These are phyloP conservation scores for Nannochloris sp. DNA, from an alignment of 139 green algal genomes.

Conservation along the genomic window DNA sequence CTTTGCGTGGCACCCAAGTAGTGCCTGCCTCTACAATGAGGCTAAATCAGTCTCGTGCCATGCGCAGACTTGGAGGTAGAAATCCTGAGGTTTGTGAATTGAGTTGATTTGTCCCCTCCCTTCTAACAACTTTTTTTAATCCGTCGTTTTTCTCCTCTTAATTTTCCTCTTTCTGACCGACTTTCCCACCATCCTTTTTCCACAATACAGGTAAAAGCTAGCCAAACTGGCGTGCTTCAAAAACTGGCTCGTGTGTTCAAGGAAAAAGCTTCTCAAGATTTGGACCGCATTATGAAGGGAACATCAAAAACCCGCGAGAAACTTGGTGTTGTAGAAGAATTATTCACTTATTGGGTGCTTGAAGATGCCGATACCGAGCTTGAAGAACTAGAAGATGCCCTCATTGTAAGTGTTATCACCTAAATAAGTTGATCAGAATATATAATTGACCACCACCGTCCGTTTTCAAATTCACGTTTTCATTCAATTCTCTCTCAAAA, in stretches of 20 bases:
- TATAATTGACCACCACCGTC: not conserved
- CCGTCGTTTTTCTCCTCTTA: not conserved
- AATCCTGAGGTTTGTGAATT: no score
- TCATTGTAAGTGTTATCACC: constrained; percentile 57
- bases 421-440: not conserved
- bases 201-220: not conserved
- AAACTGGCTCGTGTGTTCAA: constrained; percentile 81
- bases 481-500: not conserved
- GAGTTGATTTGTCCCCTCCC: no score
- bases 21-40: no score
- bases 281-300: constrained; percentile 82
- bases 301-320: constrained; percentile 83
- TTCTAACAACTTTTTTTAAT: not conserved
- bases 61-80: not conserved
- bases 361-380: constrained; percentile 84
- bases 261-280: constrained; percentile 83
- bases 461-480: not conserved
- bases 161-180: not conserved
- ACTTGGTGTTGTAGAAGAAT: constrained; percentile 90
- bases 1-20: no score
- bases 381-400: constrained; percentile 90
- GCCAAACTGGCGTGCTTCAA: constrained; percentile 27
- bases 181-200: not conserved
- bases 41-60: no score
- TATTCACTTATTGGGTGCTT: constrained; percentile 87